A percentile compares a stretch with the other conserved stretches of the same genome.
Conservation (phyloP, 2,329 filamentous ascomycete genomes). For the Claviceps citrina region DNA sequence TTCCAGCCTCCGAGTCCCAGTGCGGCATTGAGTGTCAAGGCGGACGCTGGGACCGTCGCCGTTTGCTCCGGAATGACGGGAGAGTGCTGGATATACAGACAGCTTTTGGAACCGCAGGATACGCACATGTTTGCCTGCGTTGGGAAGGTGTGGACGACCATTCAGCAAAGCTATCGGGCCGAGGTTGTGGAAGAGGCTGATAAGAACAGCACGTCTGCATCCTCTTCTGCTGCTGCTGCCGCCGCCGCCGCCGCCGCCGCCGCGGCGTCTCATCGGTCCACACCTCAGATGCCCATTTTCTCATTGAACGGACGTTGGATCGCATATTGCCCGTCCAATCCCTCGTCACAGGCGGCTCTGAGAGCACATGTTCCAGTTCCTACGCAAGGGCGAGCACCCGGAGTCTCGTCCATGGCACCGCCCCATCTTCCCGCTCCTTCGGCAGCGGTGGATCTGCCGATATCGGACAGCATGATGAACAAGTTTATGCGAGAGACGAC, state of each 20-base stretch:
- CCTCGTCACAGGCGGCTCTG: slow-evolving; percentile 54
- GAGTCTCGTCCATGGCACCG: slow-evolving; percentile 45
- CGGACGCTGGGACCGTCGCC: slow-evolving; percentile 54
- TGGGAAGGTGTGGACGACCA: slow-evolving; percentile 81
- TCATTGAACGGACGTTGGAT: slow-evolving; percentile 61
- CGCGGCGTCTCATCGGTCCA: slow-evolving; percentile 17
- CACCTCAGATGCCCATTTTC: slow-evolving; percentile 46
- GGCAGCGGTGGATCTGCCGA: slow-evolving; percentile 56
- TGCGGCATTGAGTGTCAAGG: slow-evolving; percentile 59
- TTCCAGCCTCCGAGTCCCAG: slow-evolving; percentile 54
- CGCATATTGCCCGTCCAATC: slow-evolving; percentile 58
- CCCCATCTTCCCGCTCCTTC: slow-evolving; percentile 53
- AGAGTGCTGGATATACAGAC: slow-evolving; percentile 66
- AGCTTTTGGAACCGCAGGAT: slow-evolving; percentile 29
- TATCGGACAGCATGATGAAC: slow-evolving; percentile 56
- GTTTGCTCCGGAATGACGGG: slow-evolving; percentile 71
- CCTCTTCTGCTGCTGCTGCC: slow-evolving; percentile 13
- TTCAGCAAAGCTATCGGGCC: slow-evolving; percentile 46
- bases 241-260: too few relatives aligned
- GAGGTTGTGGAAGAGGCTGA: slow-evolving; percentile 33
- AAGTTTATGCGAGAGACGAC: slow-evolving; percentile 66
- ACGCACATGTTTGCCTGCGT: slow-evolving; percentile 46
- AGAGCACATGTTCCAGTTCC: slow-evolving; percentile 49
- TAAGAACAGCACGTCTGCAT: slow-evolving; percentile 20
- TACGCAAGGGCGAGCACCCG: slow-evolving; percentile 37